Conservation (phyloP, 495 filamentous ascomycete species). For the Annulohypoxylon maeteangense region DNA sequence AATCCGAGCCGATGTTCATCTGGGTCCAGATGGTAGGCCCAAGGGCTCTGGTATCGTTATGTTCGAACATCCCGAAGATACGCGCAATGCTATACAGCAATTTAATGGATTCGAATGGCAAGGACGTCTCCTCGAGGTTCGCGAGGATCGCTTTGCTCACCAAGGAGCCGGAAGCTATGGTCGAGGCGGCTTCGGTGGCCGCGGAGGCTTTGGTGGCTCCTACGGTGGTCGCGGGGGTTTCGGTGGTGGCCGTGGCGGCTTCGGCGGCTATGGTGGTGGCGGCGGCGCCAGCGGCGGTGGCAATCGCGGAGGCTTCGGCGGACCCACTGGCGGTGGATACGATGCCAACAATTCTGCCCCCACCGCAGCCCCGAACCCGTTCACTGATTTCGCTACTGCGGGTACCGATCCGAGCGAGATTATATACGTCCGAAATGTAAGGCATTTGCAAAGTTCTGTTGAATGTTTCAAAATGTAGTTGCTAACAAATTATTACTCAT, state of each 20-base stretch:
- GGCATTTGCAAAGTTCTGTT: conserved; percentile 47
- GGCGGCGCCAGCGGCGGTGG: conserved; percentile 14
- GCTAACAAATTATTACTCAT: conserved; percentile 39
- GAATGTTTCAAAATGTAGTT: conserved; percentile 5
- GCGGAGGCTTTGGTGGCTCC: conserved; percentile 66
- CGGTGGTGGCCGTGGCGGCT: conserved; percentile 52
- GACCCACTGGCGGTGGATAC: conserved; percentile 59
- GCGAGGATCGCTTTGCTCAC: conserved; percentile 93
- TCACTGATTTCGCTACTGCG: conserved; percentile 92
- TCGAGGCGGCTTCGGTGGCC: conserved; percentile 65
- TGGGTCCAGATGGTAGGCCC: conserved; percentile 89
- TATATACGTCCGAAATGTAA: conserved; percentile 97
- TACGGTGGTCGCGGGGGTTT: conserved; percentile 67
- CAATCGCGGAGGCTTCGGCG: conserved; percentile 58
- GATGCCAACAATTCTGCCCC: conserved; percentile 48
- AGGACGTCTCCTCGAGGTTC: conserved; percentile 90
- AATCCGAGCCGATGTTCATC: conserved; percentile 95
- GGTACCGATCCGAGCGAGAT: conserved; percentile 83
- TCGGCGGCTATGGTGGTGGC: conserved; percentile 45
- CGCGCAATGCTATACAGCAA: conserved; percentile 92
- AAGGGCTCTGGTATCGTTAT: conserved; percentile 97
- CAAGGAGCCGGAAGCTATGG: conserved; percentile 63
- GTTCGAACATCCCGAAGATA: conserved; percentile 93
- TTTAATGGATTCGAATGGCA: conserved; percentile 99
- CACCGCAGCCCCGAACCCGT: conserved; percentile 80